Conservation (phyloP, 2,329 filamentous ascomycete species). For the Fusarium lyarnte region DNA sequence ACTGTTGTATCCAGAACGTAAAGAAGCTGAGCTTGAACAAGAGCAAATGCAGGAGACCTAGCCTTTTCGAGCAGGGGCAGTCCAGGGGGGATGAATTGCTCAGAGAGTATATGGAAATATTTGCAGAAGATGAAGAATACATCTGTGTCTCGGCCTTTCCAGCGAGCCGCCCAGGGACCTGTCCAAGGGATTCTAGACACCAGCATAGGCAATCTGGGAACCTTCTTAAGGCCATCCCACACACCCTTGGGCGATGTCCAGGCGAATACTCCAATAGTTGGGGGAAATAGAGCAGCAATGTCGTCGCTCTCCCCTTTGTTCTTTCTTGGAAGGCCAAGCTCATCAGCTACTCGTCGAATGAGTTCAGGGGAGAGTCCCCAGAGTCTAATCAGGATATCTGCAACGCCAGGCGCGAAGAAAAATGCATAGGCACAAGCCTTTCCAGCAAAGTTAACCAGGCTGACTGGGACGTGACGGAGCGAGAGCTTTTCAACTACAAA, state of each 20-base stretch:
- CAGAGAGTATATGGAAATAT: constrained; percentile 81
- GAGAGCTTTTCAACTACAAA: constrained; percentile 93
- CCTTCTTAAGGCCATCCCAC: constrained; percentile 69
- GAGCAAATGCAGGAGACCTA: constrained; percentile 78
- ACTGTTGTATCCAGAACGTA: constrained; percentile 84
- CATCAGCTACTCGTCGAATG: constrained; percentile 76
- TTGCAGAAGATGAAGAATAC: constrained; percentile 93
- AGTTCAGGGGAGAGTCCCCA: constrained; percentile 78
- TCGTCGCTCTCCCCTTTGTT: constrained; percentile 68
- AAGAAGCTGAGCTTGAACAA: constrained; percentile 85
- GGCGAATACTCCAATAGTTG: constrained; percentile 65
- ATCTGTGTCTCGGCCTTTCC: constrained; percentile 88
- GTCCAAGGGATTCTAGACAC: constrained; percentile 83
- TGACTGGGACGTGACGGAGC: constrained; percentile 71
- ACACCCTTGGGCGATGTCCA: constrained; percentile 63
- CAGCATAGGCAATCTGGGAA: constrained; percentile 71
- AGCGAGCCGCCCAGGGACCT: constrained; percentile 84
- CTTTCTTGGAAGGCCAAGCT: constrained; percentile 71
- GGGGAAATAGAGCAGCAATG: constrained; percentile 76
- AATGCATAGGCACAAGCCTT: constrained; percentile 94
- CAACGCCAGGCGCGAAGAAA: constrained; percentile 88
- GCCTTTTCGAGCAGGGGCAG: constrained; percentile 65
- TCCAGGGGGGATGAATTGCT: constrained; percentile 73
- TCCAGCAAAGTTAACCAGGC: constrained; percentile 84
- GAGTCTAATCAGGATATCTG: constrained; percentile 82